Base-by-base conservation (phyloP, 2,329 filamentous ascomycete species). In the Neopestalotiopsis rosae region DNA sequence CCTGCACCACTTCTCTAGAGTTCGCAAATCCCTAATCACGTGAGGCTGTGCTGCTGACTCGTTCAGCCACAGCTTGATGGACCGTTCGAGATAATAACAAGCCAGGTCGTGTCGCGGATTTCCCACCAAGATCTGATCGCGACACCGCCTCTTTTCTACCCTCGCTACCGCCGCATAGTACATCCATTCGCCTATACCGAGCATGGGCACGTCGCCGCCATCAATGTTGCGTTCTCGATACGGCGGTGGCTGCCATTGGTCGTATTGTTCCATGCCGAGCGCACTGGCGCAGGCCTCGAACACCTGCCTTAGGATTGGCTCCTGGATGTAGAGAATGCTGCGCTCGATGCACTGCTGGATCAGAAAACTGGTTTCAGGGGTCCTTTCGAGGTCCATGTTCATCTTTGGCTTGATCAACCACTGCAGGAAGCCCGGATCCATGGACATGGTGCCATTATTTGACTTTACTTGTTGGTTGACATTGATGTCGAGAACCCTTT, bases 311-410 rank as follows among this genome's bases (percentile, higher is more conserved):
- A 59, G 17, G 56, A 32, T 30, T 5, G 56, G 56, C 12, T 59
- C 56, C 24, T 59, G 28, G 30, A 59, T 59, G 30, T 59, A 59
- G 56, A 59, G 30, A 30, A 59, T 59, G 56, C 56, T 59, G 56
- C 56, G 56, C 9, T 59, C 56, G 20, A 59, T 59, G 2, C 56
- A 59, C 9, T 32, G 20, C 14, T 59, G 56, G 20, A 59, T 59
- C 0, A 59, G 56, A 32, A 30, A 59, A 1, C 24, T 24, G 4
- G 56, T 59, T 6, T 59, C 56, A 4, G 56, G 24, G 4, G 56
- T 59, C 56, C 56, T 59, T 14, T 32, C 1, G 56, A 59, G 20
- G 14, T 59, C 56, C 56, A 59, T 59, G 14, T 59, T 59, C 56
- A 59, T 59, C 56, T 59, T 59, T 9, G 56, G 56, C 30, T 59